A percentile compares a stretch with the other conserved stretches of the same genome.
phyloP scores from a whole-genome alignment of 306 rosid genomes.

The Astragalus glycyphyllos region DNA sequence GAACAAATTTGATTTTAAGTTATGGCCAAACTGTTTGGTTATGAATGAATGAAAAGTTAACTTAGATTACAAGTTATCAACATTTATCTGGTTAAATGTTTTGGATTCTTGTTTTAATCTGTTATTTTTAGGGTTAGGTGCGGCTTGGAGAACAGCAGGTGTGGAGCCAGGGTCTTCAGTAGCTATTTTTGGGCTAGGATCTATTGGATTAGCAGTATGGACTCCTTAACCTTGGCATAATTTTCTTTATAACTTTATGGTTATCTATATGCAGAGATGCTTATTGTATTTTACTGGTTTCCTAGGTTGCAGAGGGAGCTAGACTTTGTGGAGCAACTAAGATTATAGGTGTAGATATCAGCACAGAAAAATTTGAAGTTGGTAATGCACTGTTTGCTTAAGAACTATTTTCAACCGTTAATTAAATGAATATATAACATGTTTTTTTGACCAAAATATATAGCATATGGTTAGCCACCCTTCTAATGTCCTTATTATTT shows the following conservation, averaged over 20 bases:
- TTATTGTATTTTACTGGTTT: constrained; percentile 31
- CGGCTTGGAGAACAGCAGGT: constrained; percentile 81
- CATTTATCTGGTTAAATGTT: constrained; percentile 17
- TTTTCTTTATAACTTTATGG: background rate
- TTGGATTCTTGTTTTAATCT: background rate
- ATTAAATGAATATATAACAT: too few relatives aligned
- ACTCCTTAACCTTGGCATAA: background rate
- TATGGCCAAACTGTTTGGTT: background rate
- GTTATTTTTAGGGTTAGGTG: constrained; percentile 74
- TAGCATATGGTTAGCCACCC: background rate
- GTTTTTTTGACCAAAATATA: too few relatives aligned
- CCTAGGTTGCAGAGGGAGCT: constrained; percentile 63
- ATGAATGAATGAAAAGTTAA: background rate
- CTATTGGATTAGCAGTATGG: constrained; percentile 81
- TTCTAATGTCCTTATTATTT: background rate
- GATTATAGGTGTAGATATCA: constrained; percentile 73
- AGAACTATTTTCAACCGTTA: background rate
- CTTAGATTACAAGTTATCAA: background rate
- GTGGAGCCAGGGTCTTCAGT: constrained; percentile 80
- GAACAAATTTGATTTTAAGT: background rate
- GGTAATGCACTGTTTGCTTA: constrained; percentile 47
- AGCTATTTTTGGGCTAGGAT: constrained; percentile 82
- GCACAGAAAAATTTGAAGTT: constrained; percentile 61
- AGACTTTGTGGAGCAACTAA: too few relatives aligned
- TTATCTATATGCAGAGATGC: background rate